Base-by-base conservation (phyloP, 192 early-diverging fungal species). In the Backusella circina region DNA sequence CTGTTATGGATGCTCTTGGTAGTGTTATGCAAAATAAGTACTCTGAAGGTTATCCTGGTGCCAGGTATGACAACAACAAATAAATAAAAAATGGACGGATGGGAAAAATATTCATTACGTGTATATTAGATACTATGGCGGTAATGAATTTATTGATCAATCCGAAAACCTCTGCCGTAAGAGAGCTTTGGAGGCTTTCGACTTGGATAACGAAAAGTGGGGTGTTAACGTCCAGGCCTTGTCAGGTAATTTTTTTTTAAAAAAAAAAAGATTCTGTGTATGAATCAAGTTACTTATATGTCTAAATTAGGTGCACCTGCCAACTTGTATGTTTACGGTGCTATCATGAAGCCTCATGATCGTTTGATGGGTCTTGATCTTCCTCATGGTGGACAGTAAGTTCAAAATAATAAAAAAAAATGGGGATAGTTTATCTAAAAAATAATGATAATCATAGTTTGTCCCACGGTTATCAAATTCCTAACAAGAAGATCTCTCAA, bases 1-100 rank as follows among this genome's bases (percentile, higher is more conserved):
- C 97, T 0, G 98, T 98, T 54, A 96, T 98, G 94, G 91, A 96
- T 47, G 95, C 95, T 12, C 89, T 99, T 65, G 98, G 98, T 28
- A 98, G 96, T 10, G 91, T 97, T 37, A 96, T 99, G 92, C 97
- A 98, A 84, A 99, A 99, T 92, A 99, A 99, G 87, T 99, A 99
- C 88, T 97, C 96, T 28, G 97, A 98, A 85, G 97, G 96, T 37
- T 98, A 99, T 88, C 95, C 95, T 9, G 93, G 93, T 33, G 96
- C 96, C 26, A 92, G 96, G 82, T 88, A 81, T 70, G 51, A 57
- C 51, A 57, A 51, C 33, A 47, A 47, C 44, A 47, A 47, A 47
- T 18, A 50, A 26, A 28, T 0, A 21, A 69, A 38, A 10, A 68
- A 47, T 28, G 23, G n/a, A 16, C 16, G 9, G 23, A 54, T 54